Conservation (phyloP, 768 basidiomycete species). For the Megacollybia marginata region DNA sequence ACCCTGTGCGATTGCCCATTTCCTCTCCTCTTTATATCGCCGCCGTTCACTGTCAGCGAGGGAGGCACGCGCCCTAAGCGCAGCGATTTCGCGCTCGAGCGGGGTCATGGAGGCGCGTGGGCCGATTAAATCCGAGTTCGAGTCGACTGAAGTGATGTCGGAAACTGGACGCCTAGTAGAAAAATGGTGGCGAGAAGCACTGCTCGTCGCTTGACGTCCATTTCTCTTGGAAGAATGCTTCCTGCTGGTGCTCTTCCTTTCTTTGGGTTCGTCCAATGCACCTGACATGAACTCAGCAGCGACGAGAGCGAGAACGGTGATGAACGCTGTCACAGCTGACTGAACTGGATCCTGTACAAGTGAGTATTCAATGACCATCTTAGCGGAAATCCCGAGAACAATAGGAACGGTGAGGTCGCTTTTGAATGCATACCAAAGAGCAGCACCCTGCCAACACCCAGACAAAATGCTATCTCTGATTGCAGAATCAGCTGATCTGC, state of each 20-base stretch:
- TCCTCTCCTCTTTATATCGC: conserved; percentile 77
- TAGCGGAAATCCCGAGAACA: conserved; percentile 48
- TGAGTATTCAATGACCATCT: conserved; percentile 59
- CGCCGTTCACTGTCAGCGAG: conserved; percentile 79
- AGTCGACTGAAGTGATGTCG: conserved; percentile 66
- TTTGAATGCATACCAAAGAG: conserved; percentile 58
- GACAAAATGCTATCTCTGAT: conserved; percentile 55
- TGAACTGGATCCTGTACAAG: conserved; percentile 44
- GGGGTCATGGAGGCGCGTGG: conserved; percentile 52
- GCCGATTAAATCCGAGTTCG: conserved; percentile 58
- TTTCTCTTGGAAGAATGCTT: conserved; percentile 9
- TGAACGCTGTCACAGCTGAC: conserved; percentile 54
- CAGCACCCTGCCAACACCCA: conserved; percentile 73
- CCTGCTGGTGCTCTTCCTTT: conserved; percentile 13
- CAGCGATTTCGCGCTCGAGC: conserved; percentile 67
- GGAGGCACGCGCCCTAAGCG: conserved; percentile 68
- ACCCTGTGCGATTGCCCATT: conserved; percentile 79
- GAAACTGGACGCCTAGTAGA: conserved; percentile 19
- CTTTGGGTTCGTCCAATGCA: conserved; percentile 41
- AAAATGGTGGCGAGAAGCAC: conserved; percentile 8
- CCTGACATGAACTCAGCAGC: conserved; percentile 67
- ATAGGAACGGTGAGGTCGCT: conserved; percentile 48
- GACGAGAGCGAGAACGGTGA: conserved; percentile 61
- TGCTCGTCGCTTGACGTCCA: conserved; percentile 10
- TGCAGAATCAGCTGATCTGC: too few species aligned